These are phyloP conservation scores for Pythium insidiosum DNA, from an alignment of 352 stramenopile genomes.

Conservation along the genomic window DNA sequence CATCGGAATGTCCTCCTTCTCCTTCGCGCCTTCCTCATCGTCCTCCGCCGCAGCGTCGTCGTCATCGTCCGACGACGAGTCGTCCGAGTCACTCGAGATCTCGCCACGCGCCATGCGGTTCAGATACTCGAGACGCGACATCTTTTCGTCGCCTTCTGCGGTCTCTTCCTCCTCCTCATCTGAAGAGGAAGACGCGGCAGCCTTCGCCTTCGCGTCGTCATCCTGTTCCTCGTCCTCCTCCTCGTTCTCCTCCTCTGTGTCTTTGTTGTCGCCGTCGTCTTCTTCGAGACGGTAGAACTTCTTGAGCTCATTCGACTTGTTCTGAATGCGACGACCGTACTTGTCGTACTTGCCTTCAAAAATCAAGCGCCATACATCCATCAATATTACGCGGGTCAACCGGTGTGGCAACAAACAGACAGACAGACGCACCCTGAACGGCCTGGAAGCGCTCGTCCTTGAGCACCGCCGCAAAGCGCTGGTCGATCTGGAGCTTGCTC, in stretches of 20 bases:
- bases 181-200: conserved; percentile 14
- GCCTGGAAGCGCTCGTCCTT: conserved; percentile 77
- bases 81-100: conserved; percentile 44
- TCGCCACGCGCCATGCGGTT: conserved; percentile 84
- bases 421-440: conserved; percentile 32
- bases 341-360: conserved; percentile 75
- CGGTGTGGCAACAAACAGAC: no score
- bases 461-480: conserved; percentile 63
- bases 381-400: not conserved
- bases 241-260: conserved; percentile 10
- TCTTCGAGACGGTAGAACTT: conserved; percentile 78
- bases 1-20: conserved; percentile 73
- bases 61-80: conserved; percentile 40
- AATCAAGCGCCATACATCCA: not conserved
- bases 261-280: conserved; percentile 22
- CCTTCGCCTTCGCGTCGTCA: conserved; percentile 18
- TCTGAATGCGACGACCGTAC: conserved; percentile 74
- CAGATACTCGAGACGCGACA: conserved; percentile 77
- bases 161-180: conserved; percentile 21
- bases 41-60: conserved; percentile 35
- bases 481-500: conserved; percentile 78
- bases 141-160: conserved; percentile 41
- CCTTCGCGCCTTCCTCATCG: conserved; percentile 26
- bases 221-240: conserved; percentile 20
- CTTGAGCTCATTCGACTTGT: conserved; percentile 67